Evolutionary conservation across 2,329 filamentous ascomycete species (phyloP), one percentile per base, ranked within the genome.

Genomic region (Aspergillus eucalypticola): DNA sequence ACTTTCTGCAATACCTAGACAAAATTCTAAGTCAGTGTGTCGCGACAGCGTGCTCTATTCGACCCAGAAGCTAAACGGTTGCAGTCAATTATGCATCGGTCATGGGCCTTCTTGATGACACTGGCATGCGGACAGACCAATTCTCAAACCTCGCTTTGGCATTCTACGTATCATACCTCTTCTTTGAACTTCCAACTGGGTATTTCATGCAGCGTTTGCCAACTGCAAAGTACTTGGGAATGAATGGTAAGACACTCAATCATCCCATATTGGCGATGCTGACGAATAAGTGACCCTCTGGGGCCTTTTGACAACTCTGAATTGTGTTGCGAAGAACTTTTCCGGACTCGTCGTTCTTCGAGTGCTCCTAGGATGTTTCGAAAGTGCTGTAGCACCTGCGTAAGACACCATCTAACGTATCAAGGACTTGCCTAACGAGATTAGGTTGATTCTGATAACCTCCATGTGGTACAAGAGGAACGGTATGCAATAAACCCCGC

Each of bases 1-100:
- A 88, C 66, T 80, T 83, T n/a, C 73, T 87, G 5, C 85, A 88
- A 61, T 88, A 83, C 63, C 76, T 86, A 1, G 86, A 88, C 73
- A 88, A 88, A 69, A 83, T 82, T 0, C 61, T 74, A 46, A 71
- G 71, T 71, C 60, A 0, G 72, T 86, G 1, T 23, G 32, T 11
- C 19, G 79, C 75, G n/a, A 83, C 27, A 83, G 67, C 80, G 82
- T 0, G 80, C 39, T 75, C 84, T 62, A 79, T 84, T 78, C 80
- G 82, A 1, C 69, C 75, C 74, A 66, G 41, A 44, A 44, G 17
- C 41, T 44, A 76, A 5, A 10, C 82, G 82, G 23, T 77, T 73
- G 70, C 85, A 21, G 74, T 76, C 7, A 82, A 82, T 5, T 73
- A 80, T 42, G 76, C 86, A 6, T 83, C 83, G 49, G 84, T 88